A percentile compares a stretch with the other conserved stretches of the same genome.
These are phyloP conservation scores for Chlorella sp. DNA, from an alignment of 139 green algal genomes.

Conservation along the genomic window DNA sequence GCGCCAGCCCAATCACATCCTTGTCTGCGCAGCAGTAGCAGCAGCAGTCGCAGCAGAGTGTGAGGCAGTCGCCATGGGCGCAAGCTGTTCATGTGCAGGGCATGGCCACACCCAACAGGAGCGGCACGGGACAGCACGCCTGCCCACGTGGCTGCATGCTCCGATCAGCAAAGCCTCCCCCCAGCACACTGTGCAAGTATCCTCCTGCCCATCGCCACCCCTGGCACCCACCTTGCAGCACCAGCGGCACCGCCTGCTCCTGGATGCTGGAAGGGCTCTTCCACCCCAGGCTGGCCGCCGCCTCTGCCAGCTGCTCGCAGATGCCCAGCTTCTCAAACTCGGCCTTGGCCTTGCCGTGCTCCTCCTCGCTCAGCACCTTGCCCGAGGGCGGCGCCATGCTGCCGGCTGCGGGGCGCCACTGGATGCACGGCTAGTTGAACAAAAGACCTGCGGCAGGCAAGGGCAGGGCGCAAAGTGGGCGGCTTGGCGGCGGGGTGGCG, in stretches of 20 bases:
- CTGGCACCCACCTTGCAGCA: constrained; percentile 67
- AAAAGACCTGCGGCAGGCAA: too few relatives aligned
- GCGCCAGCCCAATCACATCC: constrained; percentile 98
- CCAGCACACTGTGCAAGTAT: neutral
- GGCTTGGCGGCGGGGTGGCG: too few relatives aligned
- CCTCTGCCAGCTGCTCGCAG: constrained; percentile 81
- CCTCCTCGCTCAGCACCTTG: constrained; percentile 22
- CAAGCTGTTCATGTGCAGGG: neutral
- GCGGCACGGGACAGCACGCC: neutral
- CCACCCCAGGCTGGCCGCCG: constrained; percentile 85
- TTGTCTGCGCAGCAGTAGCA: constrained; percentile 58
- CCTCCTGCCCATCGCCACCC: too few relatives aligned
- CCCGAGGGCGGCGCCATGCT: constrained; percentile 7
- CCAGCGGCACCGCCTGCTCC: constrained; percentile 82
- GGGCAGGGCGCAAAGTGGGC: too few relatives aligned
- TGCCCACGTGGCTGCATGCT: neutral
- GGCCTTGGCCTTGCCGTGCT: constrained; percentile 29
- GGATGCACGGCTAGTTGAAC: too few relatives aligned
- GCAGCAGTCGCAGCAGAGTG: neutral
- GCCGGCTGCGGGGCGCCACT: too few relatives aligned
- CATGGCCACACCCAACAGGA: neutral
- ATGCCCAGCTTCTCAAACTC: constrained; percentile 84
- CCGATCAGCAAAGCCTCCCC: neutral
- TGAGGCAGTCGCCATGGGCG: neutral
- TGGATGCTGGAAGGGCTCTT: constrained; percentile 87